Base-by-base conservation (phyloP, 345 rosid species). In the Brassica nigra region DNA sequence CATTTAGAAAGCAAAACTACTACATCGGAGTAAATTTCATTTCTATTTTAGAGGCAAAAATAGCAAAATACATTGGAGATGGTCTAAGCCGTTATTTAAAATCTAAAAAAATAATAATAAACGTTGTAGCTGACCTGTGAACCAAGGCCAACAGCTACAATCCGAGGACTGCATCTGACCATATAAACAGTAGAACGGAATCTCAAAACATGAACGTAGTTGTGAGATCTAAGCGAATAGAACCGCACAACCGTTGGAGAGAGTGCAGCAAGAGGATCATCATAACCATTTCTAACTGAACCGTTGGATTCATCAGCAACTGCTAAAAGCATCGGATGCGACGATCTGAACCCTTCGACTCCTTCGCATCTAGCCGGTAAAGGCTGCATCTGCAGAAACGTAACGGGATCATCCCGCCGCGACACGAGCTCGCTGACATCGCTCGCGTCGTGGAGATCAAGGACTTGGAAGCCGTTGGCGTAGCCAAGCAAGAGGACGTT, bases 381-480 rank as follows among this genome's bases (percentile, higher is more conserved):
- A 30, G 94, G 91, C 86, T 90, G 98, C 89, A 95, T 89, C 84
- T 89, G 99, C 79, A 95, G 76, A 47, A 91, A 93, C 4, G 94
- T 90, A 82, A 91, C 98, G 0, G 96, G 93, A 80, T 85, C 98
- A 85, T 88, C 99, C 59, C 87, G 89, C 85, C 88, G 90, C 1
- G 98, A 95, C 52, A 93, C 92, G 62, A 93, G 71, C 75, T 95
- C 99, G 63, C 78, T 82, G 66, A 95, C 93, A 71, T 85, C 84
- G 70, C 87, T 86, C 63, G 98, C 88, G 57, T 91, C 92, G 76
- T 95, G 93, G 4, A 91, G 91, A 71, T 95, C 97, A 79, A 93
- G 86, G 65, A 95, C 97, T 88, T 95, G 99, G 79, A 95, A 95
- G 7, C 98, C 99, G 85, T 90, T 93, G 66, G 90, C 80, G 81